Conservation (phyloP, 768 basidiomycete species). For the Psilocybe sp. region DNA sequence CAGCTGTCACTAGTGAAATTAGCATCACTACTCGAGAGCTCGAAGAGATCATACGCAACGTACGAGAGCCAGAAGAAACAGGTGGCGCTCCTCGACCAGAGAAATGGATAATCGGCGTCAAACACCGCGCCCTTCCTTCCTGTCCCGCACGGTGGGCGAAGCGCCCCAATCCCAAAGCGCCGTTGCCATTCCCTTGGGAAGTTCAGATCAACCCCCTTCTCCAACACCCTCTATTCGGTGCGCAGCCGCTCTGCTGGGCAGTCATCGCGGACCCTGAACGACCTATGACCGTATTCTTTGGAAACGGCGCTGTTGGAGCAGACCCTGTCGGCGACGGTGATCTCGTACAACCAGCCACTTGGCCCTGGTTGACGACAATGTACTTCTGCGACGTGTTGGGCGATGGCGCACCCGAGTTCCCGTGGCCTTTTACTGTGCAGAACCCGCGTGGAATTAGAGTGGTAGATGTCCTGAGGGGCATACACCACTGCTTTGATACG, state of each 20-base stretch:
- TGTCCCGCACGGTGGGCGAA: slow-evolving; percentile 42
- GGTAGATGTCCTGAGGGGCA: slow-evolving; percentile 46
- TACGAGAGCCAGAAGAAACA: slow-evolving; percentile 27
- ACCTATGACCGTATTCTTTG: slow-evolving; percentile 24
- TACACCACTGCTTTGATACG: slow-evolving; percentile 43
- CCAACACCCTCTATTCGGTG: slow-evolving; percentile 37
- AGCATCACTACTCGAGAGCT: slow-evolving; percentile 21
- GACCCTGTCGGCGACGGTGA: slow-evolving; percentile 31
- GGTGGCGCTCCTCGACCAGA: slow-evolving; percentile 27
- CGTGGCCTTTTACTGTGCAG: slow-evolving; percentile 53
- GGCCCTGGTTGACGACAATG: slow-evolving; percentile 56
- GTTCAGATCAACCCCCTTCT: slow-evolving; percentile 59
- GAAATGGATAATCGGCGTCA: slow-evolving; percentile 44
- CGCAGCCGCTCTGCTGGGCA: slow-evolving; percentile 47
- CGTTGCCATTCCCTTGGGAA: slow-evolving; percentile 45
- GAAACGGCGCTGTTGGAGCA: slow-evolving; percentile 24
- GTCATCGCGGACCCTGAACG: slow-evolving; percentile 26
- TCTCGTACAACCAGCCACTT: slow-evolving; percentile 60
- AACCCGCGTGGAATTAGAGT: slow-evolving; percentile 47
- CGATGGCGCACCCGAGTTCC: slow-evolving; percentile 44
- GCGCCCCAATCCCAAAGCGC: slow-evolving; percentile 32
- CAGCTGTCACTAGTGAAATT: slow-evolving; percentile 16
- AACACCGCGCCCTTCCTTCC: slow-evolving; percentile 49
- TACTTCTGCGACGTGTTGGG: slow-evolving; percentile 52
- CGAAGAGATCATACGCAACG: slow-evolving; percentile 27